A percentile compares a stretch with the other conserved stretches of the same genome.
Conservation (phyloP, 352 stramenopile genomes). For the Phytophthora pinifolia region DNA sequence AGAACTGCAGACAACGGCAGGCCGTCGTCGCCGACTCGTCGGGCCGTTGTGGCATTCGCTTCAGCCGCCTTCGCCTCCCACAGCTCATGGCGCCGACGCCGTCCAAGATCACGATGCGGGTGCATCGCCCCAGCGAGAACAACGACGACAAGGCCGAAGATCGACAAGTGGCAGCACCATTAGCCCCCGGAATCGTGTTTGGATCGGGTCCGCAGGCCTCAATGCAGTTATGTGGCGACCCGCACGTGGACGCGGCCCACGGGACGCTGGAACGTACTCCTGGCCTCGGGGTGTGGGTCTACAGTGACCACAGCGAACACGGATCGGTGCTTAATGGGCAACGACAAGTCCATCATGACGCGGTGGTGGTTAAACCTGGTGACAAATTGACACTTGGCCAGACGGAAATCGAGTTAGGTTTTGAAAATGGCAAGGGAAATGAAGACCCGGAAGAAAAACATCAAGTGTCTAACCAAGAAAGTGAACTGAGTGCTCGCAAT, state of each 20-base stretch:
- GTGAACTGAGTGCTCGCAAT: constrained; percentile 5
- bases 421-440: constrained; percentile 20
- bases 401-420: constrained; percentile 51
- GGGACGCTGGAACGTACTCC: constrained; percentile 56
- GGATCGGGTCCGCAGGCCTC: constrained; percentile 12
- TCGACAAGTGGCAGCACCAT: constrained; percentile 1
- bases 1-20: no score
- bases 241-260: constrained; percentile 34
- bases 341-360: constrained; percentile 44
- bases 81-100: background rate
- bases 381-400: constrained; percentile 56
- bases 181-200: constrained; percentile 16
- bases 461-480: constrained; percentile 14
- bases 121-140: constrained; percentile 14
- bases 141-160: constrained; percentile 12
- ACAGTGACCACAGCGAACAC: constrained; percentile 65
- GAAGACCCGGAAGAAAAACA: constrained; percentile 13
- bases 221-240: constrained; percentile 14
- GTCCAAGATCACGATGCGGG: constrained; percentile 18
- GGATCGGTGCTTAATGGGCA: constrained; percentile 51
- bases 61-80: no score
- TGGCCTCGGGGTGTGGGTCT: constrained; percentile 64
- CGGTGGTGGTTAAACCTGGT: constrained; percentile 54
- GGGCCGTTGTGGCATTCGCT: no score
- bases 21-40: no score